Evolutionary conservation across 495 filamentous ascomycete species (phyloP), one percentile per base, ranked within the genome.

Genomic region (Hypoxylon fuscum): DNA sequence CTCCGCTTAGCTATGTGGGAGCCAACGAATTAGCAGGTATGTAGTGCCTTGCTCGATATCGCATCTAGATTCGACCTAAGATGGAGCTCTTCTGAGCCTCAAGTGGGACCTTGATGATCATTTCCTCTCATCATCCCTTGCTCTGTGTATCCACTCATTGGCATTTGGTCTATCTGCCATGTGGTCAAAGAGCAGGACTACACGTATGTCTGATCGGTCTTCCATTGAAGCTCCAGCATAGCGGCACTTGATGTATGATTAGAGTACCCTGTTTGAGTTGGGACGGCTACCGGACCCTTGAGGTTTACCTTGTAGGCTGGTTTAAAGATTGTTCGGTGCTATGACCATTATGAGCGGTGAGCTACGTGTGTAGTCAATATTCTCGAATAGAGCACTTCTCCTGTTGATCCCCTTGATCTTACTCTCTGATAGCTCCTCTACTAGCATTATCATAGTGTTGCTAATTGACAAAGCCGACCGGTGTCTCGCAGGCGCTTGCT

Each of bases 101-200:
- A 57, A 49, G 63, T 55, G 47, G 61, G 14, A 61, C 32, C 38
- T 22, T 27, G 40, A 29, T 49, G 62, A 55, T 32, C 48, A 15
- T 48, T 42, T 37, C 15, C 9, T 35, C 27, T 14, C 18, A 17
- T 47, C n/a, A 6, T 20, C 21, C 22, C 32, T 43, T 40, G 45
- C 44, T 15, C 35, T 21, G 17, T 43, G 5, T 53, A 41, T 49
- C 37, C 51, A 52, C 55, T 35, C 29, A 20, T 38, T 57, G 37
- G 38, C 41, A 41, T 17, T 35, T 59, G 23, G 44, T 22, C 31
- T 10, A 54, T 10, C 10, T 55, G 44, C 53, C 60, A 53, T 52
- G 60, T 58, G 58, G 37, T 14, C 37, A 18, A 40, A 40, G 37
- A 40, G 8, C 37, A 40, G 1, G 2, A 40, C 8, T 44, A 52